Base-by-base conservation (phyloP, 345 rosid genomes). In the Corchorus capsularis region DNA sequence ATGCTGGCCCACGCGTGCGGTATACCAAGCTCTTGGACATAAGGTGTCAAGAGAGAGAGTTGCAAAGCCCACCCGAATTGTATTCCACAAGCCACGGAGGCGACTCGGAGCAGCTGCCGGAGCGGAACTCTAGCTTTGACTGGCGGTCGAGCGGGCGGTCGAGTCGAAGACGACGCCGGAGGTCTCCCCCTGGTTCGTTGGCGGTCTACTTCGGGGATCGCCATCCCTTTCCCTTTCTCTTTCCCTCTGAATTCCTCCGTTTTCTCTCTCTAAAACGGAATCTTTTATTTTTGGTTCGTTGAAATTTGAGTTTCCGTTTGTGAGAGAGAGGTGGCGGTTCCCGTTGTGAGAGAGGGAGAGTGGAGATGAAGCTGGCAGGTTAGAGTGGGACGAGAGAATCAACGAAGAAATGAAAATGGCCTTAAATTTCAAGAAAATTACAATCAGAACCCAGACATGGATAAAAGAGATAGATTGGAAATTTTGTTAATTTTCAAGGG, bases 51-150 rank as follows among this genome's bases (percentile, higher is more conserved):
- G 27, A 96, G 85, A 13, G 99, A 96, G 43, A 96, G 97, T 90
- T 96, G 98, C 13, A 96, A 85, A 1, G 99, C 98, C 99, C 98
- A 96, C 0, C 99, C 97, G 90, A 96, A 96, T 46, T 94, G 98
- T 50, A 96, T 94, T 17, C 99, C 99, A 43, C 97, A 88, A 0
- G 98, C 95, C 19, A 96, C 92, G 53, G 97, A 92, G 20, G 99
- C 90, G 57, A 96, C 99, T 20, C 91, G 89, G 75, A 96, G 89
- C 11, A 94, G 91, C 77, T 83, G 87, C 50, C 92, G 86, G 75
- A 89, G 85, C 32, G 88, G 86, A 0, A 89, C 88, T 60, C 88
- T 87, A 7, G 87, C 10, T 74, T 73, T 75, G 39, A 72, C 32
- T 1, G 84, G 61, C 46, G 79, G 79, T 20, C 86, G 78, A 4